A percentile compares a stretch with the other conserved stretches of the same genome.
Evolutionary conservation across 164 flowering plant species (phyloP).

Genomic region (Kingdonia uniflora): DNA sequence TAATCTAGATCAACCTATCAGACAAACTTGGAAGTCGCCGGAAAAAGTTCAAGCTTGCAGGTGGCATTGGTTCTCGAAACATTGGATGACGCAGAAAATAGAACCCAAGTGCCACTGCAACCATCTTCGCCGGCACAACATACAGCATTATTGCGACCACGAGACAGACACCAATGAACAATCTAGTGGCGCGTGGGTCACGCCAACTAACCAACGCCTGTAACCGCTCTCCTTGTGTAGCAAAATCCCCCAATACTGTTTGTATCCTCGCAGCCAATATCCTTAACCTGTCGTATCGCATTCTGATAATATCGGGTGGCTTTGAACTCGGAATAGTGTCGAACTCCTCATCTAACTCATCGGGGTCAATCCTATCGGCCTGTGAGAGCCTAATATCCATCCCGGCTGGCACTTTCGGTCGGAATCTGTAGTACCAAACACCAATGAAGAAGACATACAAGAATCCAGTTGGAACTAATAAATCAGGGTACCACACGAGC

Average conservation of each 20-base stretch:
- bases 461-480: conserved; percentile 79
- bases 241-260: conserved; percentile 83
- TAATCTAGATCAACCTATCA: conserved; percentile 62
- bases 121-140: conserved; percentile 87
- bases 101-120: conserved; percentile 90
- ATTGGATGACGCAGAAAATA: conserved; percentile 89
- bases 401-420: conserved; percentile 77
- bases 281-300: conserved; percentile 72
- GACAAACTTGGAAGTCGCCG: conserved; percentile 86
- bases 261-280: conserved; percentile 74
- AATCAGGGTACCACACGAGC: conserved; percentile 95
- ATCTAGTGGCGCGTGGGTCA: conserved; percentile 85
- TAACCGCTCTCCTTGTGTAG: conserved; percentile 89
- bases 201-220: conserved; percentile 95
- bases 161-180: conserved; percentile 69
- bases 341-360: conserved; percentile 90
- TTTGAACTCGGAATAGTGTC: conserved; percentile 66
- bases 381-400: conserved; percentile 77
- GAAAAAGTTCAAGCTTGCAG: conserved; percentile 81
- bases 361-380: conserved; percentile 70
- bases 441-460: conserved; percentile 71
- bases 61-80: conserved; percentile 93
- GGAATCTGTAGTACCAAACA: conserved; percentile 82
- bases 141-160: conserved; percentile 54
- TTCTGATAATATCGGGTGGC: conserved; percentile 57